Evolutionary conservation across 371 early-diverging fungal genomes (phyloP).

Genomic region (Mucor piriformis): DNA sequence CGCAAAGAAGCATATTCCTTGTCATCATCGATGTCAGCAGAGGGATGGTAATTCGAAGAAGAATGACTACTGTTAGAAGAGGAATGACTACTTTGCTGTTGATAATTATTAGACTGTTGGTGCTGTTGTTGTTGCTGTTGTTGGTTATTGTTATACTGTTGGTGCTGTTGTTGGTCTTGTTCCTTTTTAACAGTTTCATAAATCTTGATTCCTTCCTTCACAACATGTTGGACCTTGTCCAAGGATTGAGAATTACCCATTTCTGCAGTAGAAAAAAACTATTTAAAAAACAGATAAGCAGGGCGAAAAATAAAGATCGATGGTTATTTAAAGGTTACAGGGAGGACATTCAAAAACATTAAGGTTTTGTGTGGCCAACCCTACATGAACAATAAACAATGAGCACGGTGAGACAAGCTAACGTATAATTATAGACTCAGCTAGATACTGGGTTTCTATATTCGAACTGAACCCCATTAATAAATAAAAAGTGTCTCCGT

Average conservation of each 20-base stretch:
- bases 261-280: not conserved
- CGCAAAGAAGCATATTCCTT: constrained; percentile 41
- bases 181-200: constrained; percentile 31
- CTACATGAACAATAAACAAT: no score
- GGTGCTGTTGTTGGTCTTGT: constrained; percentile 24
- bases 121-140: no score
- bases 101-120: constrained; percentile 17
- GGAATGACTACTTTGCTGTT: constrained; percentile 7
- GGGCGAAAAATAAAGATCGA: not conserved
- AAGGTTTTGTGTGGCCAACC: no score
- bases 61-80: constrained; percentile 7
- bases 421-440: no score
- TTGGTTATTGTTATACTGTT: no score
- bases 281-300: not conserved
- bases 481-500: no score
- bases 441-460: no score
- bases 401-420: no score
- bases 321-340: no score
- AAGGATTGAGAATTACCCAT: constrained; percentile 52
- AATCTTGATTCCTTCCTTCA: constrained; percentile 30
- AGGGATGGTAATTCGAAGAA: constrained; percentile 12
- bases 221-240: constrained; percentile 24
- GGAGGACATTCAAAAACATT: no score
- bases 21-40: constrained; percentile 34
- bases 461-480: no score